Percentiles rank a stretch among this genome's conserved stretches.
Conservation (phyloP, 352 stramenopile genomes). For the Phytophthora agathidicida region DNA sequence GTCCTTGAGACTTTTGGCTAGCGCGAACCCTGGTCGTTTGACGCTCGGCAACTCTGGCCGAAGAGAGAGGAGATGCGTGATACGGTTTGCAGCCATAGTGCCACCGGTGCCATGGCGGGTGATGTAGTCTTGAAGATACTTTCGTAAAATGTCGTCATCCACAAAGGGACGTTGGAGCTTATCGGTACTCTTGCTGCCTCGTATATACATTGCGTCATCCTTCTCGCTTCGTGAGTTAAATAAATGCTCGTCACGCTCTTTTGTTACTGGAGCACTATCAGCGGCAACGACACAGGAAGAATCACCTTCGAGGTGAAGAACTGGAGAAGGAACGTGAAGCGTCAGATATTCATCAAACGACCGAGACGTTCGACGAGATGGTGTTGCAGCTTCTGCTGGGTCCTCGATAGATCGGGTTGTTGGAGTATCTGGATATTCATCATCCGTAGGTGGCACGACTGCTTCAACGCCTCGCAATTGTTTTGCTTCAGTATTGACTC, state of each 20-base stretch:
- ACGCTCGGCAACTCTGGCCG: constrained; percentile 39
- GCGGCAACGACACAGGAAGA: constrained; percentile 14
- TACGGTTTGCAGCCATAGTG: constrained; percentile 44
- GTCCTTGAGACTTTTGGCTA: constrained; percentile 42
- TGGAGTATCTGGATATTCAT: constrained; percentile 16
- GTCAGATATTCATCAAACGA: constrained; percentile 27
- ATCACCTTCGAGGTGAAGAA: constrained; percentile 20
- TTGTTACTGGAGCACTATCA: constrained; percentile 12
- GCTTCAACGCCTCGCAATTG: background rate
- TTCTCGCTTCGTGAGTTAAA: constrained; percentile 1
- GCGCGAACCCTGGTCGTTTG: constrained; percentile 34
- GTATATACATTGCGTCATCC: constrained; percentile 3
- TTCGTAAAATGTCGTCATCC: constrained; percentile 34
- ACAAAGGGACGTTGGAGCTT: constrained; percentile 13
- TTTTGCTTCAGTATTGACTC: background rate
- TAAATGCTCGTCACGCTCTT: constrained; percentile 7
- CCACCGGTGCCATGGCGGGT: constrained; percentile 34
- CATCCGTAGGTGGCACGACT: background rate
- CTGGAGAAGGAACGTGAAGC: constrained; percentile 22
- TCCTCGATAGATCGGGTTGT: constrained; percentile 33
- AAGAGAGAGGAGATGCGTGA: constrained; percentile 46
- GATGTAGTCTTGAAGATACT: constrained; percentile 52
- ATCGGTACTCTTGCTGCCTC: constrained; percentile 7
- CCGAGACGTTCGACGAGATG: constrained; percentile 20
- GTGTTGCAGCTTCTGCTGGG: constrained; percentile 4